Conservation (phyloP, 495 filamentous ascomycete genomes). For the Penicillium pancosmium region DNA sequence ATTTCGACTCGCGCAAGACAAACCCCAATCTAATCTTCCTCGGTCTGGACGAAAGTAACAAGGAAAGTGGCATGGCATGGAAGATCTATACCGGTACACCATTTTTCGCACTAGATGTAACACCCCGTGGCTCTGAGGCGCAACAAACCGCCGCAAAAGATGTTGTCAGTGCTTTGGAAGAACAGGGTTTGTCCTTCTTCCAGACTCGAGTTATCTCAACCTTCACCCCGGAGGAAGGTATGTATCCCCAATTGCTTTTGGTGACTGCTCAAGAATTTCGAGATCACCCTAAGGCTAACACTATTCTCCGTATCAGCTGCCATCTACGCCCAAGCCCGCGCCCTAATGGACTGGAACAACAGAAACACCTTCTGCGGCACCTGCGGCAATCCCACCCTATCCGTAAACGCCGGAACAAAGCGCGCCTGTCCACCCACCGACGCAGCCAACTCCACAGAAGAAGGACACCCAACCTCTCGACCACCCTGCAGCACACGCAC, state of each 20-base stretch:
- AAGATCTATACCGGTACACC: constrained; percentile 73
- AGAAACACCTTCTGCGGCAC: constrained; percentile 90
- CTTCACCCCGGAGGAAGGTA: constrained; percentile 64
- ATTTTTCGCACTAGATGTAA: constrained; percentile 89
- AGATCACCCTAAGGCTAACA: background rate
- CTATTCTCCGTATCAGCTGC: constrained; percentile 59
- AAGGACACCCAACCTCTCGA: constrained; percentile 50
- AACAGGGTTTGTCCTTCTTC: constrained; percentile 60
- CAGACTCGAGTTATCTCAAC: constrained; percentile 60
- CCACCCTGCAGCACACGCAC: constrained; percentile 72
- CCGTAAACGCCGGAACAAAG: constrained; percentile 88
- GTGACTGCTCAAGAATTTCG: too few relatives aligned
- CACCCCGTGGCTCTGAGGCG: constrained; percentile 62
- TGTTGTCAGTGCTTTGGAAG: constrained; percentile 59
- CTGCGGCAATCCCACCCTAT: constrained; percentile 83
- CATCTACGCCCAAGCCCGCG: constrained; percentile 87
- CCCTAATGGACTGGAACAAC: constrained; percentile 91
- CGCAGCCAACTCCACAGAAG: constrained; percentile 38
- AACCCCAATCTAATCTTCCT: constrained; percentile 79
- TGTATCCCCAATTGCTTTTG: background rate
- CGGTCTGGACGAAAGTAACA: constrained; percentile 74
- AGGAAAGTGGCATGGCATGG: constrained; percentile 51
- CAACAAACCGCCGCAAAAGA: constrained; percentile 48
- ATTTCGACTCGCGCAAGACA: constrained; percentile 71
- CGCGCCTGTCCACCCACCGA: constrained; percentile 86